Percentiles rank a stretch among this genome's conserved stretches.
Evolutionary conservation across 192 early-diverging fungal species (phyloP).

Genomic region (Coemansia sp.): DNA sequence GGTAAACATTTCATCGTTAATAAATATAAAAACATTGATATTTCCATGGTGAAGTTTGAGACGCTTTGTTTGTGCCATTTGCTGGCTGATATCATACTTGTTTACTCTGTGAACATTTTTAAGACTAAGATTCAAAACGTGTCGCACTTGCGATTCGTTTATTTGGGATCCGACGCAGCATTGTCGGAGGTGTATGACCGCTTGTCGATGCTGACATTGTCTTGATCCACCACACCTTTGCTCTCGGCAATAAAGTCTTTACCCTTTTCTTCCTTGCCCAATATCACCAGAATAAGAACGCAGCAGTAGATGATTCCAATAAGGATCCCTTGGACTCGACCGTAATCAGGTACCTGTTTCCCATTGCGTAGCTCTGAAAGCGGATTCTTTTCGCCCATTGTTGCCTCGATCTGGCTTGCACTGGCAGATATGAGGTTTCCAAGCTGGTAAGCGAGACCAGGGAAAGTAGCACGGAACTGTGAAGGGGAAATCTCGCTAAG

Average conservation of each 20-base stretch:
- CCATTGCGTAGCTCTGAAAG: constrained; percentile 53
- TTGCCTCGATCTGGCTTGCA: constrained; percentile 62
- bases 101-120: too few relatives aligned
- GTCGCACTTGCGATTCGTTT: neutral
- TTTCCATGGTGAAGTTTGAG: too few relatives aligned
- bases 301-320: constrained; percentile 57
- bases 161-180: neutral
- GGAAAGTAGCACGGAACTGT: constrained; percentile 67
- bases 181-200: neutral
- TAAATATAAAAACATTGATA: neutral
- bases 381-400: constrained; percentile 57
- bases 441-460: constrained; percentile 75
- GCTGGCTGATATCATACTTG: too few relatives aligned
- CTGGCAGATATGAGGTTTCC: constrained; percentile 69
- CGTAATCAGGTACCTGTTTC: constrained; percentile 52
- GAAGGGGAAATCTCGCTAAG: constrained; percentile 71
- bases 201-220: neutral
- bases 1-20: neutral
- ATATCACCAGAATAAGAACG: constrained; percentile 48
- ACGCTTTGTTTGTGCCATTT: too few relatives aligned
- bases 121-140: too few relatives aligned
- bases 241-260: constrained; percentile 47
- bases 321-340: constrained; percentile 62
- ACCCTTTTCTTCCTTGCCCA: constrained; percentile 64
- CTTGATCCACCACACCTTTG: neutral